Percentiles rank a stretch among this genome's conserved stretches.
These are phyloP conservation scores for Paraleonurus japonicus DNA, from an alignment of 257 asterid species.

Conservation along the genomic window DNA sequence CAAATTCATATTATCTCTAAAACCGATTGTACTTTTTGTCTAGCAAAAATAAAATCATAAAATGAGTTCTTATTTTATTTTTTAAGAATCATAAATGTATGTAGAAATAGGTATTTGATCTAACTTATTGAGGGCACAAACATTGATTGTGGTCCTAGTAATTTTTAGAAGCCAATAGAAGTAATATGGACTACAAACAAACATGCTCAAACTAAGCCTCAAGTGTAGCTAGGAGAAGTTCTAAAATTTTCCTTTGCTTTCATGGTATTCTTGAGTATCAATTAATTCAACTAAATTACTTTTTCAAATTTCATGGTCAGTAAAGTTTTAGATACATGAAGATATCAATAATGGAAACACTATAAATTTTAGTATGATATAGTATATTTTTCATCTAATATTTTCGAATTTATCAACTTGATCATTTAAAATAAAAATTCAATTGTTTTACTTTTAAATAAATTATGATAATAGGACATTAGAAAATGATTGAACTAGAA, in stretches of 20 bases:
- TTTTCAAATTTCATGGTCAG: not conserved
- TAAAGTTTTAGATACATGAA: not conserved
- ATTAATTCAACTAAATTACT: not conserved
- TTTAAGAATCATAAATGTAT: not conserved
- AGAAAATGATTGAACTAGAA: too few relatives aligned
- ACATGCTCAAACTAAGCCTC: not conserved
- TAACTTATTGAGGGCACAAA: not conserved
- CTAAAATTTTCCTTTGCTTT: conserved; percentile 17
- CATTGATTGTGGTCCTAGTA: conserved; percentile 5
- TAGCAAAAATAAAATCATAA: not conserved
- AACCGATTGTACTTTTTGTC: not conserved
- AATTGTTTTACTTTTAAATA: not conserved
- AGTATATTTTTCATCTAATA: not conserved
- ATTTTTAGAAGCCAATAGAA: conserved; percentile 9
- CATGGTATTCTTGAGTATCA: conserved; percentile 1
- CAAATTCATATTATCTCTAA: too few relatives aligned
- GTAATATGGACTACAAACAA: conserved; percentile 13
- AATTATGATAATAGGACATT: not conserved
- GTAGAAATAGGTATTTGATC: not conserved
- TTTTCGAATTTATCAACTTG: not conserved
- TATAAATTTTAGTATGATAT: not conserved
- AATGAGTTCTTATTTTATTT: too few relatives aligned
- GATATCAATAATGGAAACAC: not conserved
- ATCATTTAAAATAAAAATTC: too few relatives aligned
- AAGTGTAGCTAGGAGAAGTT: conserved; percentile 15